phyloP scores from a whole-genome alignment of 495 filamentous ascomycete genomes.

The Xanthoparmelia taractica region DNA sequence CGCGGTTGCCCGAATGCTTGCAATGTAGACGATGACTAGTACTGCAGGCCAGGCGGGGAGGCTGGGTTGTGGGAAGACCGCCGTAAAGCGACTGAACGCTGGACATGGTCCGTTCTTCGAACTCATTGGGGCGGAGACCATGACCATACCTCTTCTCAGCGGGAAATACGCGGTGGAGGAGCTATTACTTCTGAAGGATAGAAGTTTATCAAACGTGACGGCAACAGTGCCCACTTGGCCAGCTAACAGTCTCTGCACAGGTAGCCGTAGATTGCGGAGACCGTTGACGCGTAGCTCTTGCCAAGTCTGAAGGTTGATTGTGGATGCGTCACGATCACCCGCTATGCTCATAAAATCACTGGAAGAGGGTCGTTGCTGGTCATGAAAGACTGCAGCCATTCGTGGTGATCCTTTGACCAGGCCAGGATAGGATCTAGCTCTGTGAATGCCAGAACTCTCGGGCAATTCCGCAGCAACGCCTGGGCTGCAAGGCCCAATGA shows the following conservation, averaged over 20 bases:
- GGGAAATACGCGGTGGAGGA: slow-evolving; percentile 12
- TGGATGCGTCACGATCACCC: not conserved
- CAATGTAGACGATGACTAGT: slow-evolving; percentile 73
- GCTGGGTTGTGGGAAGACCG: slow-evolving; percentile 39
- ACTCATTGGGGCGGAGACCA: slow-evolving; percentile 46
- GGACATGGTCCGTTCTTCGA: slow-evolving; percentile 34
- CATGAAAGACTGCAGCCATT: not conserved
- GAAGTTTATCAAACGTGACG: slow-evolving; percentile 44
- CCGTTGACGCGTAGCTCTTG: slow-evolving; percentile 70
- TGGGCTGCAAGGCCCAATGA: slow-evolving; percentile 67
- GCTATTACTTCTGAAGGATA: slow-evolving; percentile 19
- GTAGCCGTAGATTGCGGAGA: slow-evolving; percentile 78
- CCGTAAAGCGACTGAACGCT: slow-evolving; percentile 43
- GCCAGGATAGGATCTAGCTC: slow-evolving; percentile 23
- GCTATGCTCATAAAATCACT: slow-evolving; percentile 8
- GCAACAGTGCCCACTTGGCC: slow-evolving; percentile 92
- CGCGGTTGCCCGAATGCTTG: slow-evolving; percentile 75
- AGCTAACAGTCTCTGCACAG: slow-evolving; percentile 63
- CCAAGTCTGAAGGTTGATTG: slow-evolving; percentile 39
- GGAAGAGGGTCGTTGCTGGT: slow-evolving; percentile 11
- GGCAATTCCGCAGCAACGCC: slow-evolving; percentile 29
- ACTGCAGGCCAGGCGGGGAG: slow-evolving; percentile 46
- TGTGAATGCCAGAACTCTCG: slow-evolving; percentile 12
- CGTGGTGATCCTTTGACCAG: slow-evolving; percentile 14
- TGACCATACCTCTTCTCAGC: slow-evolving; percentile 72